Conservation (phyloP, 2,329 filamentous ascomycete genomes). For the Harringtonia aguacate region DNA sequence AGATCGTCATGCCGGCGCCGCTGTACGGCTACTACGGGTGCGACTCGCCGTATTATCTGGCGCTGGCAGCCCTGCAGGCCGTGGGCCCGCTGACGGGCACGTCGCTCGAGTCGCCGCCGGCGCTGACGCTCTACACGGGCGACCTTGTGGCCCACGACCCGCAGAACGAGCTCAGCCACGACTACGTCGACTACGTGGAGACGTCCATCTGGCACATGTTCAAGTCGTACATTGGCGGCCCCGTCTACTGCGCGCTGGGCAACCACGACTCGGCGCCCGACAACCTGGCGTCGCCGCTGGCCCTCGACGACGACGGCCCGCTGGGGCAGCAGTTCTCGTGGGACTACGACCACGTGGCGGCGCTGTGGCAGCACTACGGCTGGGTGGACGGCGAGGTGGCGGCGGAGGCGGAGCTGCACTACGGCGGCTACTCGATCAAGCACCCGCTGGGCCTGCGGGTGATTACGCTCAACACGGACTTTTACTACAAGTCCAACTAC, state of each 20-base stretch:
- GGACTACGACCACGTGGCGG: conserved; percentile 38
- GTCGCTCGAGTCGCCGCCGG: conserved; percentile 30
- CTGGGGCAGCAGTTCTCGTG: conserved; percentile 43
- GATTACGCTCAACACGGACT: conserved; percentile 49
- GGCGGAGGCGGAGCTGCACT: conserved; percentile 29
- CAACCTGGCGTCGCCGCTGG: conserved; percentile 42
- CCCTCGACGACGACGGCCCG: conserved; percentile 23
- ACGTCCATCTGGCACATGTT: conserved; percentile 41
- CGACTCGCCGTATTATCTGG: conserved; percentile 48
- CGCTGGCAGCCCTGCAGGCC: conserved; percentile 42
- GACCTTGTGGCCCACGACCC: conserved; percentile 47
- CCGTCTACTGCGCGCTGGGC: conserved; percentile 44
- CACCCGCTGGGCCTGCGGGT: conserved; percentile 37
- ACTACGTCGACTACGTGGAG: conserved; percentile 43
- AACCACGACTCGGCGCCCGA: conserved; percentile 46
- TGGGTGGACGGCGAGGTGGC: conserved; percentile 32
- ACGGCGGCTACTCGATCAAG: conserved; percentile 39
- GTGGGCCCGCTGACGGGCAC: conserved; percentile 46
- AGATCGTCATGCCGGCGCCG: conserved; percentile 35
- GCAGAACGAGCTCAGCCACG: conserved; percentile 36
- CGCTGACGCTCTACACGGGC: conserved; percentile 49
- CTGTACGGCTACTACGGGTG: conserved; percentile 44
- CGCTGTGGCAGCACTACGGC: conserved; percentile 36
- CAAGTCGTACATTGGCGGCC: conserved; percentile 42
- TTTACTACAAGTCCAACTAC: conserved; percentile 49